These are phyloP conservation scores for Abortiporus biennis DNA, from an alignment of 1,284 basidiomycete genomes.

Conservation along the genomic window DNA sequence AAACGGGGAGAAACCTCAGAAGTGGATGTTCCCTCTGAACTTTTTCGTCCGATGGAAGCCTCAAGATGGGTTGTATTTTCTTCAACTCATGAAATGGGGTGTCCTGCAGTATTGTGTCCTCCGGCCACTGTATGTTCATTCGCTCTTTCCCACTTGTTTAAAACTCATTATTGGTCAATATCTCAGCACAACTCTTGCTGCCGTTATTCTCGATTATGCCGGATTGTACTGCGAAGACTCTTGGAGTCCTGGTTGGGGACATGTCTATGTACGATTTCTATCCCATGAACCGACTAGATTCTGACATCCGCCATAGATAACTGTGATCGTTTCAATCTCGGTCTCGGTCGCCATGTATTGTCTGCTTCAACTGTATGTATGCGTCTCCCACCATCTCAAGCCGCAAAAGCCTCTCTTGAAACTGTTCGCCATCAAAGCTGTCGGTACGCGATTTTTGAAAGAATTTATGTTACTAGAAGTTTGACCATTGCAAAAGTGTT, in stretches of 20 bases:
- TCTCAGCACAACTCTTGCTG: constrained; percentile 61
- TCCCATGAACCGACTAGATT: background rate
- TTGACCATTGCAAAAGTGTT: constrained; percentile 42
- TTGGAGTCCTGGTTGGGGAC: constrained; percentile 66
- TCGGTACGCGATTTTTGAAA: constrained; percentile 37
- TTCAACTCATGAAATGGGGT: constrained; percentile 77
- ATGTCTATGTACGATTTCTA: constrained; percentile 51
- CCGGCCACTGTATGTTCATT: constrained; percentile 45
- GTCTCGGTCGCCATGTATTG: constrained; percentile 82
- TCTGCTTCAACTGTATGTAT: constrained; percentile 68
- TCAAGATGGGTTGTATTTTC: constrained; percentile 62
- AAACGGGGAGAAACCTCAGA: constrained; percentile 40
- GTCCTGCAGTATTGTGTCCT: constrained; percentile 78
- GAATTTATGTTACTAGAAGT: background rate
- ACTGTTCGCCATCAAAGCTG: constrained; percentile 68
- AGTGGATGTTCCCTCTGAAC: constrained; percentile 71
- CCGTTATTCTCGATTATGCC: constrained; percentile 58
- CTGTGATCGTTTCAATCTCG: constrained; percentile 59
- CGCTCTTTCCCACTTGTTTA: background rate
- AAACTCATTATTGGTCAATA: background rate
- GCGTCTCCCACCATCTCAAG: constrained; percentile 49
- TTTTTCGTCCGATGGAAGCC: constrained; percentile 63
- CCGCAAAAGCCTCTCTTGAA: constrained; percentile 66
- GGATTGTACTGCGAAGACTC: constrained; percentile 70
- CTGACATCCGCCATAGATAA: constrained; percentile 36